Conservation (phyloP, 2,329 filamentous ascomycete genomes). For the Botrytis deweyae region DNA sequence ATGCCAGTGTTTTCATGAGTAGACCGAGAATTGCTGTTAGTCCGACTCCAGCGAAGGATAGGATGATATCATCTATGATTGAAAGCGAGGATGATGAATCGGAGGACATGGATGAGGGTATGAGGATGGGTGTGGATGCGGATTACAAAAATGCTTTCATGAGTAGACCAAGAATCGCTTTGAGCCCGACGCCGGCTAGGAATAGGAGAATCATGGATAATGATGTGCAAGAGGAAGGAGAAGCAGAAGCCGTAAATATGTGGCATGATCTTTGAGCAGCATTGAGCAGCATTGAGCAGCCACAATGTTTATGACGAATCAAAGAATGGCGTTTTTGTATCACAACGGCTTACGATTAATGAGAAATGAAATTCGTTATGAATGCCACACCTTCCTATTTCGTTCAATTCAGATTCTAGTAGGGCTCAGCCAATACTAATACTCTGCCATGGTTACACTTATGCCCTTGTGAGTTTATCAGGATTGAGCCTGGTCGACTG, state of each 20-base stretch:
- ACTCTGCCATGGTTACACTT: background rate
- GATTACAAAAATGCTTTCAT: conserved; percentile 84
- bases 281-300: background rate
- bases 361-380: background rate
- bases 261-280: conserved; percentile 5
- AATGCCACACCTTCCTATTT: background rate
- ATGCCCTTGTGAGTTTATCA: background rate
- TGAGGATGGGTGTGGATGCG: conserved; percentile 55
- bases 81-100: conserved; percentile 3
- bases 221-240: background rate
- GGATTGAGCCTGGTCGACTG: background rate
- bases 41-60: conserved; percentile 45
- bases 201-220: background rate
- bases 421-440: background rate
- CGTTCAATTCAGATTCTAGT: background rate
- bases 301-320: background rate
- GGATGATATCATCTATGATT: conserved; percentile 11
- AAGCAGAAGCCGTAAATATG: background rate
- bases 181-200: conserved; percentile 55
- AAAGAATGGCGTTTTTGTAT: background rate
- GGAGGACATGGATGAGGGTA: conserved; percentile 22
- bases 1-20: conserved; percentile 81
- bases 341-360: background rate
- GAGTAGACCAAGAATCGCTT: conserved; percentile 75
- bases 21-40: conserved; percentile 77